Evolutionary conservation across 768 basidiomycete genomes (phyloP).

Genomic region (Podaxis sp.): DNA sequence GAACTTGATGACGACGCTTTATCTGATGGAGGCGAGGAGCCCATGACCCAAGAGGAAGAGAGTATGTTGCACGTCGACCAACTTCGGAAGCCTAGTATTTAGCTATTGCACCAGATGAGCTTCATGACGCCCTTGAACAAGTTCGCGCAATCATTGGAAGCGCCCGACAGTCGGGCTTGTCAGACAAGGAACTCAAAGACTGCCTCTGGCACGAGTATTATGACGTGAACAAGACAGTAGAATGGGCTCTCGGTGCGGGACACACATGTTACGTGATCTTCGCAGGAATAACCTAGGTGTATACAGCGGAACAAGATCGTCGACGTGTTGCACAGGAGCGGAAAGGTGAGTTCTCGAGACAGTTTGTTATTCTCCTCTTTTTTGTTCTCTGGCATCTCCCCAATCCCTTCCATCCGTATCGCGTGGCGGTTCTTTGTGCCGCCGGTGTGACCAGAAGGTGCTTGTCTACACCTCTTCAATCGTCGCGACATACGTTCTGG

Average conservation of each 20-base stretch:
- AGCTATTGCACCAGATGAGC: constrained; percentile 44
- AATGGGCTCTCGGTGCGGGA: constrained; percentile 70
- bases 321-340: constrained; percentile 65
- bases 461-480: constrained; percentile 39
- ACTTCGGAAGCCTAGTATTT: constrained; percentile 17
- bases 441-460: constrained; percentile 54
- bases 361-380: constrained; percentile 25
- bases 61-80: constrained; percentile 39
- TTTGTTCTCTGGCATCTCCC: constrained; percentile 26
- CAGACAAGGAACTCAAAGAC: constrained; percentile 75
- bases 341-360: constrained; percentile 71
- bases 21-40: constrained; percentile 75
- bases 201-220: constrained; percentile 88
- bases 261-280: background rate
- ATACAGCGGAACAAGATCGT: constrained; percentile 66
- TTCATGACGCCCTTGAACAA: constrained; percentile 69
- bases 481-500: background rate
- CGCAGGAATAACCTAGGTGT: constrained; percentile 5
- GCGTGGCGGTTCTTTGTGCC: constrained; percentile 24
- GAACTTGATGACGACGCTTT: constrained; percentile 83
- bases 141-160: constrained; percentile 69
- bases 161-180: constrained; percentile 60
- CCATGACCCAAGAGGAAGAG: constrained; percentile 80
- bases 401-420: constrained; percentile 24
- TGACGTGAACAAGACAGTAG: constrained; percentile 72